Evolutionary conservation across 805 yeast species (phyloP).

Genomic region (Pichia paraexigua): DNA sequence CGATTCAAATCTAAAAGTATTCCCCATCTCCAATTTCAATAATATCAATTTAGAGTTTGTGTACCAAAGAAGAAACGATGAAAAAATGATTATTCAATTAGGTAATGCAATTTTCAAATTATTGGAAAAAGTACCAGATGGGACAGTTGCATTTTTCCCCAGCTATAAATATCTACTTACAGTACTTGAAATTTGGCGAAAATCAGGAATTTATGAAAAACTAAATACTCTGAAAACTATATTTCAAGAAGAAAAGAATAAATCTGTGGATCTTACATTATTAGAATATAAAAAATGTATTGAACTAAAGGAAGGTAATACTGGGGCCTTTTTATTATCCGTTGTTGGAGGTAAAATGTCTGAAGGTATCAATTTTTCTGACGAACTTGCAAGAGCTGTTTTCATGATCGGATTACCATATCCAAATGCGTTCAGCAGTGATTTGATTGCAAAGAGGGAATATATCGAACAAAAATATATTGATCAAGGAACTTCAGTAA

Average conservation of each 20-base stretch:
- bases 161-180: constrained; percentile 65
- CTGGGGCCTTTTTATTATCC: constrained; percentile 55
- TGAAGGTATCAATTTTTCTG: constrained; percentile 89
- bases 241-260: constrained; percentile 47
- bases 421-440: constrained; percentile 80
- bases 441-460: constrained; percentile 60
- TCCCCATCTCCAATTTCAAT: constrained; percentile 34
- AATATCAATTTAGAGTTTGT: constrained; percentile 50
- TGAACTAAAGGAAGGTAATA: constrained; percentile 11
- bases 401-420: constrained; percentile 84
- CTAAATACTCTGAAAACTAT: constrained; percentile 37
- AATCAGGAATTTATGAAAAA: constrained; percentile 24
- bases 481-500: constrained; percentile 37
- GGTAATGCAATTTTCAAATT: constrained; percentile 43
- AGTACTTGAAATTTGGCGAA: constrained; percentile 48
- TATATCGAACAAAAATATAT: constrained; percentile 51
- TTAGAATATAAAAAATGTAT: constrained; percentile 42
- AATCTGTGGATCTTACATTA: constrained; percentile 40
- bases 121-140: constrained; percentile 48
- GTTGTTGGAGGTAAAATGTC: constrained; percentile 92
- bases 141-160: constrained; percentile 77
- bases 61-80: constrained; percentile 50
- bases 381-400: constrained; percentile 80
- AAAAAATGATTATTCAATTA: constrained; percentile 37
- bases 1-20: constrained; percentile 52